A percentile compares a stretch with the other conserved stretches of the same genome.
These are phyloP conservation scores for Coemansia aciculifera DNA, from an alignment of 192 early-diverging fungal genomes.

Conservation along the genomic window DNA sequence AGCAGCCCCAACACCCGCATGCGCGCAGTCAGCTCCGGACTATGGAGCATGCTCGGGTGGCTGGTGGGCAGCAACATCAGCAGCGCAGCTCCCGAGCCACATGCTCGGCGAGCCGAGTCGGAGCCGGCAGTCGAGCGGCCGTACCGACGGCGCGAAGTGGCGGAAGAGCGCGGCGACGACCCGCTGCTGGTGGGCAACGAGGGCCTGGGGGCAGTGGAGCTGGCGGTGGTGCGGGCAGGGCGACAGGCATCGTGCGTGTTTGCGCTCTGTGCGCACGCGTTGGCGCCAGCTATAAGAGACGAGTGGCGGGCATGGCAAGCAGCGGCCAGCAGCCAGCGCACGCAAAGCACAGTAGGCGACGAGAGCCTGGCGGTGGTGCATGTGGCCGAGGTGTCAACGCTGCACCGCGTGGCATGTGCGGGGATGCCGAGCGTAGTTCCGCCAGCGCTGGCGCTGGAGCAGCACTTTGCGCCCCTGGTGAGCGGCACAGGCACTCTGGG, in stretches of 20 bases:
- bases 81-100: not conserved
- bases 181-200: constrained; percentile 53
- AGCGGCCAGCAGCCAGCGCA: not conserved
- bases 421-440: constrained; percentile 40
- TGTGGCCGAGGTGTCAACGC: constrained; percentile 52
- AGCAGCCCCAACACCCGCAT: constrained; percentile 13
- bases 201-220: constrained; percentile 45
- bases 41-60: constrained; percentile 56
- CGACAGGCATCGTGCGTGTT: constrained; percentile 26
- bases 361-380: constrained; percentile 40
- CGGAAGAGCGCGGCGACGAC: constrained; percentile 31
- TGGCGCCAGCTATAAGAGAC: constrained; percentile 23
- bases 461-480: constrained; percentile 29
- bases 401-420: constrained; percentile 43
- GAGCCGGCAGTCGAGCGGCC: not conserved
- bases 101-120: not conserved
- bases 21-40: constrained; percentile 30
- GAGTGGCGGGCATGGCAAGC: constrained; percentile 43
- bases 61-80: constrained; percentile 24
- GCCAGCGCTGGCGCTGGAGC: constrained; percentile 48
- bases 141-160: constrained; percentile 21
- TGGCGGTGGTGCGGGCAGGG: constrained; percentile 28
- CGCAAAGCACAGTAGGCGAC: not conserved
- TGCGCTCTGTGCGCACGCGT: constrained; percentile 52
- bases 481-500: constrained; percentile 25